These are phyloP conservation scores for Stenocarpella maydis DNA, from an alignment of 2,329 filamentous ascomycete genomes.

Conservation along the genomic window DNA sequence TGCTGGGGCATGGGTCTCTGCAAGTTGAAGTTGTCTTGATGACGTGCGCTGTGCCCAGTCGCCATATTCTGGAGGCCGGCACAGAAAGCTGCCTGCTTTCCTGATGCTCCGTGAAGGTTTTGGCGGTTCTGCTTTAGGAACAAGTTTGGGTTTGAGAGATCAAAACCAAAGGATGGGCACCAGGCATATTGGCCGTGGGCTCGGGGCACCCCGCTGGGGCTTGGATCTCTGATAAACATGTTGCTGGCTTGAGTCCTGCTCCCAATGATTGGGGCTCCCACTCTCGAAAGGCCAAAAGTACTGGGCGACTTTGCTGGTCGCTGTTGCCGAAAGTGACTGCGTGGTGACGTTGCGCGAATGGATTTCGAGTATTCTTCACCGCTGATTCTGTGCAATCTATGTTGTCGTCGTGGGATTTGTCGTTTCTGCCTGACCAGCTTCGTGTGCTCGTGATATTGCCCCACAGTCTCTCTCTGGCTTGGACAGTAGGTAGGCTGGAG, in stretches of 20 bases:
- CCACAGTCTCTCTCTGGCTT: neutral
- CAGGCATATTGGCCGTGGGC: neutral
- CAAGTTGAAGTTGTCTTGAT: neutral
- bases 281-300: neutral
- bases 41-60: neutral
- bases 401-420: neutral
- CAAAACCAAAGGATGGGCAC: neutral
- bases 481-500: neutral
- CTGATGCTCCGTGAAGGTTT: neutral
- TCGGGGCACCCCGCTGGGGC: neutral
- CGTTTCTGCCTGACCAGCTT: neutral
- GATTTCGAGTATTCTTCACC: constrained; percentile 10
- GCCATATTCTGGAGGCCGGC: neutral
- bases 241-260: neutral
- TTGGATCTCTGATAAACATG: neutral
- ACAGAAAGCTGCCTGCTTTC: neutral
- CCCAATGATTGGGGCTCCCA: neutral
- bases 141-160: neutral
- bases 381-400: constrained; percentile 15
- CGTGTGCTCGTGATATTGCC: neutral
- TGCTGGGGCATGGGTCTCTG: neutral
- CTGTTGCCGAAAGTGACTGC: neutral
- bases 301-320: neutral
- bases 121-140: neutral
- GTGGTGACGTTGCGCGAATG: constrained; percentile 14